Evolutionary conservation across 2,329 filamentous ascomycete species (phyloP).

Genomic region (Penicillium decumbens): DNA sequence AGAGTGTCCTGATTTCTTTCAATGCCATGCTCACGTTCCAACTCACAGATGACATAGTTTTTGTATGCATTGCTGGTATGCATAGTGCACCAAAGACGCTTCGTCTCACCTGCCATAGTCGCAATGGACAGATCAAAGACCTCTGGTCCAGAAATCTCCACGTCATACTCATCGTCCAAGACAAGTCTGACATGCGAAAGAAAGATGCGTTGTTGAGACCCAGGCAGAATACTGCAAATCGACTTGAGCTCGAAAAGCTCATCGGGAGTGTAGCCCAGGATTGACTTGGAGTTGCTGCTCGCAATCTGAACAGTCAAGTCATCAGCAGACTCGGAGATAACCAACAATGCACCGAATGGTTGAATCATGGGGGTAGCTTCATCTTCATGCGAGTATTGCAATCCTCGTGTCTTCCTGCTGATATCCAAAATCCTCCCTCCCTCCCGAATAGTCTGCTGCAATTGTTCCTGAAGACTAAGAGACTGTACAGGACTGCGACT

Average conservation of each 20-base stretch:
- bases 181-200: slow-evolving; percentile 81
- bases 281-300: slow-evolving; percentile 69
- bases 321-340: slow-evolving; percentile 62
- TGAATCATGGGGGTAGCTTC: slow-evolving; percentile 71
- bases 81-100: slow-evolving; percentile 81
- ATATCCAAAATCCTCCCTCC: slow-evolving; percentile 9
- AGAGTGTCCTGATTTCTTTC: not conserved
- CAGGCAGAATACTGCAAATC: slow-evolving; percentile 76
- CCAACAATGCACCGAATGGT: slow-evolving; percentile 69
- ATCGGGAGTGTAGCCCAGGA: slow-evolving; percentile 70
- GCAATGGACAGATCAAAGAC: slow-evolving; percentile 72
- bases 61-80: slow-evolving; percentile 66
- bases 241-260: slow-evolving; percentile 68
- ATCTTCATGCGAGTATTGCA: slow-evolving; percentile 33
- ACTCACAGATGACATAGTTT: slow-evolving; percentile 74
- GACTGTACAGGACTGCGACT: not conserved
- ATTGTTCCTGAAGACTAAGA: not conserved
- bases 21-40: slow-evolving; percentile 60
- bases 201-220: slow-evolving; percentile 74
- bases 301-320: slow-evolving; percentile 64
- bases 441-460: not conserved
- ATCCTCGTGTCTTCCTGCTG: not conserved
- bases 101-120: slow-evolving; percentile 48
- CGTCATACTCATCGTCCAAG: slow-evolving; percentile 69
- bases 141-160: slow-evolving; percentile 69